Conservation (phyloP, 192 early-diverging fungal genomes). For the Linnemannia zychae region DNA sequence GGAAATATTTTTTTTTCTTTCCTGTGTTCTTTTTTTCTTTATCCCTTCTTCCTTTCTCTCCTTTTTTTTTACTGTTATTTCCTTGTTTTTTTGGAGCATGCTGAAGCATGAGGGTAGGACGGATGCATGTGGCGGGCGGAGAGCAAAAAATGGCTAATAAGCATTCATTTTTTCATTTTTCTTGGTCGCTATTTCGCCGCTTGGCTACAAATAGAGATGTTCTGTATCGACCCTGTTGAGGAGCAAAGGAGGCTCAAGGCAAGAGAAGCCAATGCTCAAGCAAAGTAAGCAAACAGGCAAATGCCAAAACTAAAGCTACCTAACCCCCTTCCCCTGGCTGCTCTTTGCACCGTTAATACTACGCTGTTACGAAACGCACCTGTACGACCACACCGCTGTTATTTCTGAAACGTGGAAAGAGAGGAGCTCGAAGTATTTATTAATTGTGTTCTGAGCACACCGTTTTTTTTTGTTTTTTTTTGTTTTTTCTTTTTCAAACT, state of each 20-base stretch:
- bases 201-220: constrained; percentile 31
- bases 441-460: too few species aligned
- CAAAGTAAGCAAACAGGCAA: constrained; percentile 37
- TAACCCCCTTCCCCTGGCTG: too few species aligned
- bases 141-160: neutral
- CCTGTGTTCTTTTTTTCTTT: too few species aligned
- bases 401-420: too few species aligned
- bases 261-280: constrained; percentile 28
- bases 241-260: constrained; percentile 44
- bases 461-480: too few species aligned
- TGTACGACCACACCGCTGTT: too few species aligned
- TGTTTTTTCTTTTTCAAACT: too few species aligned
- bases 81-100: neutral
- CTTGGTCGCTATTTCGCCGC: too few species aligned
- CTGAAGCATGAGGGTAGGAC: too few species aligned
- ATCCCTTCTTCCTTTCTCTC: neutral
- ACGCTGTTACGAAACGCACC: too few species aligned
- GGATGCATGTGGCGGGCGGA: neutral
- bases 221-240: constrained; percentile 50
- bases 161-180: constrained; percentile 10
- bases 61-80: neutral
- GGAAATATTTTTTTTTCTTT: neutral
- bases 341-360: too few species aligned
- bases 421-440: too few species aligned
- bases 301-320: neutral